Conservation (phyloP, 495 filamentous ascomycete genomes). For the Xylaria nigripes region DNA sequence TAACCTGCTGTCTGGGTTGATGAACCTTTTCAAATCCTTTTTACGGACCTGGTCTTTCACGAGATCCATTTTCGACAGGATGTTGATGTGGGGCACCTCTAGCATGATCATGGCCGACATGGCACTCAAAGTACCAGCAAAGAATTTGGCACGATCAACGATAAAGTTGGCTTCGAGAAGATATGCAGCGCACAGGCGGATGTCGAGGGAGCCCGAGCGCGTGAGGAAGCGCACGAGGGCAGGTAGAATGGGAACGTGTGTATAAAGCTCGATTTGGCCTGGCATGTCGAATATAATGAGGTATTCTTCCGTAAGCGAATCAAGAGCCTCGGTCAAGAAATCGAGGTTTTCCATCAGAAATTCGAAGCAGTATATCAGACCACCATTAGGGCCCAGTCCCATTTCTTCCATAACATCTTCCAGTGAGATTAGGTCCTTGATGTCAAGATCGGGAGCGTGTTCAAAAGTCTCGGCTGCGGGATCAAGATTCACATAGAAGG, state of each 20-base stretch:
- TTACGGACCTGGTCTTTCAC: conserved; percentile 74
- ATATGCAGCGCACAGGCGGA: conserved; percentile 90
- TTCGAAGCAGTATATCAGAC: conserved; percentile 96
- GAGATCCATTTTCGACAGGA: conserved; percentile 95
- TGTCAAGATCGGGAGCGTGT: conserved; percentile 90
- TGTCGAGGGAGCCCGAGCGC: conserved; percentile 69
- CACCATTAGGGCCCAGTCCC: conserved; percentile 87
- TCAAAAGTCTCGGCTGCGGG: conserved; percentile 89
- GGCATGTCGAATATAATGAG: conserved; percentile 98
- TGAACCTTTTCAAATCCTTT: conserved; percentile 76
- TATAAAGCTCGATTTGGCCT: conserved; percentile 97
- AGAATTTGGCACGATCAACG: conserved; percentile 92
- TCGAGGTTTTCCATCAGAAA: conserved; percentile 93
- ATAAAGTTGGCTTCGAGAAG: conserved; percentile 93
- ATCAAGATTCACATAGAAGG: conserved; percentile 96
- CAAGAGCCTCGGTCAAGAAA: conserved; percentile 81
- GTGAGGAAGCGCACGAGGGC: conserved; percentile 76
- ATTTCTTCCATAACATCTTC: conserved; percentile 99
- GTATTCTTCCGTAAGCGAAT: conserved; percentile 85
- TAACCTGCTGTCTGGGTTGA: conserved; percentile 70
- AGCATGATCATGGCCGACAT: conserved; percentile 99
- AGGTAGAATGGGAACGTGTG: conserved; percentile 87
- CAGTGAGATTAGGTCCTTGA: conserved; percentile 90
- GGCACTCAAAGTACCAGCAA: conserved; percentile 86
- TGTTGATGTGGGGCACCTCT: conserved; percentile 89